Base-by-base conservation (phyloP, 257 asterid genomes). In the Nemophila menziesii region DNA sequence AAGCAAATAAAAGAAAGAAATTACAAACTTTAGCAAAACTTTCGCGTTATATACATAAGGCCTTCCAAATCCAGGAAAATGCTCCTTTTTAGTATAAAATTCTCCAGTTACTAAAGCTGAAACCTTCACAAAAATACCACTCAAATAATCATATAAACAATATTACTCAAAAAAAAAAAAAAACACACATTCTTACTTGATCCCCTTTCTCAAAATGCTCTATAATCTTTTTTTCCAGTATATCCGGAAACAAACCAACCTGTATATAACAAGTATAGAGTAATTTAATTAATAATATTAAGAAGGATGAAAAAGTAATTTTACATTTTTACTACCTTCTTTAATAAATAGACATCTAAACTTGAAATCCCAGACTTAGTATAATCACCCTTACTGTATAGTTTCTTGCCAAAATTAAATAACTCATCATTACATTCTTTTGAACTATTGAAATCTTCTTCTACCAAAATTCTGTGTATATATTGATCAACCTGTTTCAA, bases 41-140 rank as follows among this genome's bases (percentile, higher is more conserved):
- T 85, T 68, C 13, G 96, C 87, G 39, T 81, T 81, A 46, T 78
- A 77, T 49, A 82, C 89, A 47, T 72, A 85, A 34, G 94, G 99
- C 49, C 96, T 84, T 43, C 94, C 96, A 19, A 90, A 90, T 61
- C 96, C 96, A 19, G 94, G 96, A 68, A 90, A 90, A 71, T 90
- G 96, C 74, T 85, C 99, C 68, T 62, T 85, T 62, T 76, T 85
- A 46, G 78, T 85, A 56, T 90, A 90, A 74, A 81, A 85, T 51
- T 81, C 94, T 46, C 87, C 94, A 6, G 99, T 90, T 67, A 90
- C 86, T 86, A 85, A 20, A 50, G 99, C 93, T 75, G 99, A 90
- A 77, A 90, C 82, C 98, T 89, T 80, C 66, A 67, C 48, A 46
- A 19, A 46, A 43, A 69, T 46, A 67, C 80, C 73, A 75, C 63